These are phyloP conservation scores for Olyra latifolia DNA, from an alignment of 176 grass and related monocot species.

Conservation along the genomic window DNA sequence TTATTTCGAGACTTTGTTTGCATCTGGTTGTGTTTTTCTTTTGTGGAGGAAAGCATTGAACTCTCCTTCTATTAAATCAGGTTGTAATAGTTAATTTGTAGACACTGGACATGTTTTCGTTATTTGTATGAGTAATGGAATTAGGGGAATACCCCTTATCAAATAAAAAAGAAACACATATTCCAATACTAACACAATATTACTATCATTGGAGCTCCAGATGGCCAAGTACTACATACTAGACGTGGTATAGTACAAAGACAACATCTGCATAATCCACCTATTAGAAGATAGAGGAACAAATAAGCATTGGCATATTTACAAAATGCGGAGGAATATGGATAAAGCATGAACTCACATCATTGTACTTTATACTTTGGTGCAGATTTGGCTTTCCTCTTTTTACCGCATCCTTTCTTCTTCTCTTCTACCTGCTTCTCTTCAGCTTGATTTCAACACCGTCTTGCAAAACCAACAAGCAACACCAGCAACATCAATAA, in stretches of 20 bases:
- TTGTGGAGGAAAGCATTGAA: too few species aligned
- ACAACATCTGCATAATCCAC: conserved; percentile 13
- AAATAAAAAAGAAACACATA: background rate
- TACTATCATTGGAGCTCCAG: background rate
- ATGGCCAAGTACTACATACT: background rate
- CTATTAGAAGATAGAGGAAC: conserved; percentile 5
- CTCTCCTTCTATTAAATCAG: too few species aligned
- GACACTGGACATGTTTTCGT: background rate
- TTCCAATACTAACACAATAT: background rate
- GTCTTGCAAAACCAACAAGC: conserved; percentile 41
- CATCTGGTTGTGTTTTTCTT: too few species aligned
- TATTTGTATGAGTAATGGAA: too few species aligned
- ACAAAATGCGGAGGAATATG: background rate
- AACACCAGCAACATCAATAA: conserved; percentile 6
- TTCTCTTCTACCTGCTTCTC: conserved; percentile 48
- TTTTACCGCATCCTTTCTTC: conserved; percentile 55
- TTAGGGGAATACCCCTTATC: too few species aligned
- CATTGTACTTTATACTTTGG: conserved; percentile 71
- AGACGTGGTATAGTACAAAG: background rate
- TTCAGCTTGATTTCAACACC: conserved; percentile 42
- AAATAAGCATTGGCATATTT: background rate
- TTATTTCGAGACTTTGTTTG: too few species aligned
- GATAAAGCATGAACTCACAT: conserved; percentile 59
- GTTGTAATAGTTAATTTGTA: too few species aligned
- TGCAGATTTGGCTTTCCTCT: conserved; percentile 53